A percentile compares a stretch with the other conserved stretches of the same genome.
These are phyloP conservation scores for Brachypodium distachyon DNA, from an alignment of 202 grass and related monocot species.

Conservation along the genomic window DNA sequence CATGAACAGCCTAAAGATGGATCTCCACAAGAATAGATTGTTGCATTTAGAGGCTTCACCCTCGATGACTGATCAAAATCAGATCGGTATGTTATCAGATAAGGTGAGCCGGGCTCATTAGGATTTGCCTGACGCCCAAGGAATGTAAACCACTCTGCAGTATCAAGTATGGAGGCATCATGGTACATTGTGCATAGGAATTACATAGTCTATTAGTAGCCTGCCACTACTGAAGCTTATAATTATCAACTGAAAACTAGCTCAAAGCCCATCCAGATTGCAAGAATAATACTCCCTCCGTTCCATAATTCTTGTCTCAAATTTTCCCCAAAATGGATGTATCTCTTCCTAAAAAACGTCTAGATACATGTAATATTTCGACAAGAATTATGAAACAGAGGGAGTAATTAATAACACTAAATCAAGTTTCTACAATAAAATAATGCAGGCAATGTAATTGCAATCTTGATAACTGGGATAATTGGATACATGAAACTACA, in stretches of 20 bases:
- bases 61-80: conserved; percentile 47
- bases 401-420: not conserved
- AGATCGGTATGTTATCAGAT: conserved; percentile 62
- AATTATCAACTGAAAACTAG: conserved; percentile 11
- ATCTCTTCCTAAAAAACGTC: too few species aligned
- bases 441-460: not conserved
- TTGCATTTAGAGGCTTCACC: conserved; percentile 78
- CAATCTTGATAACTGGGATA: not conserved
- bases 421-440: not conserved
- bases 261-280: not conserved
- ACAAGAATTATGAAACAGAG: too few species aligned
- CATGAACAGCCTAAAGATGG: conserved; percentile 91
- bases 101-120: conserved; percentile 70
- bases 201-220: conserved; percentile 6
- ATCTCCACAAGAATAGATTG: conserved; percentile 91
- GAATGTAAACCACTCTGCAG: conserved; percentile 90
- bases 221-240: not conserved
- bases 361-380: too few species aligned
- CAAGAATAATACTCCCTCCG: too few species aligned
- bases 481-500: too few species aligned
- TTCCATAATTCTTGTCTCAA: too few species aligned
- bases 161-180: conserved; percentile 2
- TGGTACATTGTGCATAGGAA: not conserved
- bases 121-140: conserved; percentile 61
- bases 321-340: too few species aligned